phyloP scores from a whole-genome alignment of 208 protist species.

The Giardia muris region DNA sequence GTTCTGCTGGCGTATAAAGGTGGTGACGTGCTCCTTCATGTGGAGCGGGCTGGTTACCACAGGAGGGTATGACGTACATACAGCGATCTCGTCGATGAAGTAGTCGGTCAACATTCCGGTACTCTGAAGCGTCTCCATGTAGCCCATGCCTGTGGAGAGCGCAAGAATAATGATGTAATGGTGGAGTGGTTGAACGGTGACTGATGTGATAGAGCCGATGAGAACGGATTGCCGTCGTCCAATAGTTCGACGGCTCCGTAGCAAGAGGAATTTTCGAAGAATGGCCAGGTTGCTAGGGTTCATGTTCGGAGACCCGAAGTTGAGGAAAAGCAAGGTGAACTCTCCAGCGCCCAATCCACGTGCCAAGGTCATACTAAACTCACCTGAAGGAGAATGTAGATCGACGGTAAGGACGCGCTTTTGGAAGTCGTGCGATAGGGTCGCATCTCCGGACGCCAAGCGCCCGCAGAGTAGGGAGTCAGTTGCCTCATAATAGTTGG shows the following conservation, averaged over 20 bases:
- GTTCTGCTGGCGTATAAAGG: background rate
- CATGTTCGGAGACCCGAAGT: background rate
- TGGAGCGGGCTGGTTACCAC: background rate
- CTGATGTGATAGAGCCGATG: background rate
- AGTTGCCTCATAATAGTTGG: background rate
- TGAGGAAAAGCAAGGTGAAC: background rate
- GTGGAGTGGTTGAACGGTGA: background rate
- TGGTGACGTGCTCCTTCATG: background rate
- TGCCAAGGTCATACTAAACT: background rate
- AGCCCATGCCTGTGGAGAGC: background rate
- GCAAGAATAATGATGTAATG: background rate
- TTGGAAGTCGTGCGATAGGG: background rate
- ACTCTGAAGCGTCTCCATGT: background rate
- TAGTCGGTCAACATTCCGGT: background rate
- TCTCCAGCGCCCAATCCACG: background rate
- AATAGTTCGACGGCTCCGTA: background rate
- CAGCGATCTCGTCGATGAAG: background rate
- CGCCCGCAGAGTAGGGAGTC: background rate
- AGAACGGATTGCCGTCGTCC: background rate
- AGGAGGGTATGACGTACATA: background rate
- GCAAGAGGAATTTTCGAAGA: background rate
- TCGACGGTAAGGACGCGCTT: background rate
- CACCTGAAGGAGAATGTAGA: background rate
- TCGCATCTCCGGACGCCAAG: background rate
- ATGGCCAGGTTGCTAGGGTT: background rate